A percentile compares a stretch with the other conserved stretches of the same genome.
These are phyloP conservation scores for Elongisporangium undulatum DNA, from an alignment of 352 stramenopile species.

Conservation along the genomic window DNA sequence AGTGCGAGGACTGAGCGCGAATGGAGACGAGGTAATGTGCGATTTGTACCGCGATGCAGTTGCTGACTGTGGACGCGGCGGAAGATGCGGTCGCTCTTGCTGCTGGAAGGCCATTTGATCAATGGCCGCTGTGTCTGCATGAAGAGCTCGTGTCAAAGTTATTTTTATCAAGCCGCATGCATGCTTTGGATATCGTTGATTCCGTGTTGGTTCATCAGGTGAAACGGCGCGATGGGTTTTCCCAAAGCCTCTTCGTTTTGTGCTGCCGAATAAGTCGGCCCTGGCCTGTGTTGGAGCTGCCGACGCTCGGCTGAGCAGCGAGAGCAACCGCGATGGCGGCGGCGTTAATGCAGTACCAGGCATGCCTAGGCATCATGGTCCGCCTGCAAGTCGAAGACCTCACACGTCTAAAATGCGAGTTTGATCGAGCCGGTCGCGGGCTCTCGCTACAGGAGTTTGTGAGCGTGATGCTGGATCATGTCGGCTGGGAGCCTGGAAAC, in stretches of 20 bases:
- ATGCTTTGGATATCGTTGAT: background rate
- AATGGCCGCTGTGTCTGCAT: background rate
- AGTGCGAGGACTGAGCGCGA: conserved; percentile 26
- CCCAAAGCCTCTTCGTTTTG: background rate
- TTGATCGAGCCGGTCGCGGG: conserved; percentile 48
- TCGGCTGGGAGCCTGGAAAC: conserved; percentile 47
- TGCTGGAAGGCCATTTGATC: background rate
- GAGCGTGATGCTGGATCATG: conserved; percentile 63
- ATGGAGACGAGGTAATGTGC: background rate
- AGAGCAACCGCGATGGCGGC: conserved; percentile 30
- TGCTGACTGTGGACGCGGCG: background rate
- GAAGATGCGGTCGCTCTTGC: background rate
- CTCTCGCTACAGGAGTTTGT: conserved; percentile 64
- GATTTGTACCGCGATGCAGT: background rate
- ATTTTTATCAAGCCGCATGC: background rate
- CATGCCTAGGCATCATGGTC: conserved; percentile 78
- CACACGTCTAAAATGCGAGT: conserved; percentile 56
- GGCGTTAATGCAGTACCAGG: conserved; percentile 66
- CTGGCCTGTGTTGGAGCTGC: background rate
- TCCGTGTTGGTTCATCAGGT: background rate
- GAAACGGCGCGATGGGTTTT: background rate
- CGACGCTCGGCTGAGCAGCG: background rate
- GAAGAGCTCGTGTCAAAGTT: background rate
- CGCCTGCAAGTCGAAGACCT: conserved; percentile 67
- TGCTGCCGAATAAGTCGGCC: background rate